phyloP scores from a whole-genome alignment of 768 basidiomycete genomes.

The Amanita muscaria region DNA sequence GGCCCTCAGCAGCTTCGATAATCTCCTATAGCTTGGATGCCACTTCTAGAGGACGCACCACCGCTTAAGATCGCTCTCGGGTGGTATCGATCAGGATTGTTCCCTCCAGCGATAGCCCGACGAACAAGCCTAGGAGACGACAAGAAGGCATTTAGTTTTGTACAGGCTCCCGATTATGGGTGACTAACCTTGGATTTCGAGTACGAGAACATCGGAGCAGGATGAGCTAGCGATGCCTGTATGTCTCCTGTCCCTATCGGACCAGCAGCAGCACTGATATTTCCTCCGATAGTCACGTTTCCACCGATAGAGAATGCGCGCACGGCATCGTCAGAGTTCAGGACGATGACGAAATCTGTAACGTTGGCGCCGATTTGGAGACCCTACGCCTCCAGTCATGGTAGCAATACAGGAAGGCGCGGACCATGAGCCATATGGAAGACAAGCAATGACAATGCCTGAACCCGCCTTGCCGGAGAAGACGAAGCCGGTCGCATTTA shows the following conservation, averaged over 20 bases:
- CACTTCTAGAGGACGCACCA: constrained; percentile 93
- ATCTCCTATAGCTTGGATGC: constrained; percentile 89
- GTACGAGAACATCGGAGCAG: constrained; percentile 96
- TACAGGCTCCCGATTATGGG: neutral
- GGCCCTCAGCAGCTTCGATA: constrained; percentile 91
- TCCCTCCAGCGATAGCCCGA: constrained; percentile 90
- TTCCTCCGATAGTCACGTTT: constrained; percentile 93
- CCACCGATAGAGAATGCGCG: constrained; percentile 92
- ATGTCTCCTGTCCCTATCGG: constrained; percentile 94
- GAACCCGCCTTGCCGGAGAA: constrained; percentile 94
- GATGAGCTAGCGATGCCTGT: constrained; percentile 81
- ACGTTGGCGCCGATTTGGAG: constrained; percentile 95
- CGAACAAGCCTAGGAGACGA: constrained; percentile 66
- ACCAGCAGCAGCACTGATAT: constrained; percentile 77
- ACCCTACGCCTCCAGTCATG: constrained; percentile 88
- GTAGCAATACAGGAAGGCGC: constrained; percentile 97
- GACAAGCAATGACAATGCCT: constrained; percentile 84
- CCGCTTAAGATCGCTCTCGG: constrained; percentile 88
- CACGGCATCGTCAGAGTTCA: constrained; percentile 95
- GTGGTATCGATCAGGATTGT: constrained; percentile 88
- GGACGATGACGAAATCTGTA: constrained; percentile 92
- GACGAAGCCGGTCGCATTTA: no score
- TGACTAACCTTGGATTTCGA: constrained; percentile 79
- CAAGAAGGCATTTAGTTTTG: neutral
- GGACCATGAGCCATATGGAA: constrained; percentile 94